These are phyloP conservation scores for Graphiopsis chlorocephala DNA, from an alignment of 2,329 filamentous ascomycete genomes.

Conservation along the genomic window DNA sequence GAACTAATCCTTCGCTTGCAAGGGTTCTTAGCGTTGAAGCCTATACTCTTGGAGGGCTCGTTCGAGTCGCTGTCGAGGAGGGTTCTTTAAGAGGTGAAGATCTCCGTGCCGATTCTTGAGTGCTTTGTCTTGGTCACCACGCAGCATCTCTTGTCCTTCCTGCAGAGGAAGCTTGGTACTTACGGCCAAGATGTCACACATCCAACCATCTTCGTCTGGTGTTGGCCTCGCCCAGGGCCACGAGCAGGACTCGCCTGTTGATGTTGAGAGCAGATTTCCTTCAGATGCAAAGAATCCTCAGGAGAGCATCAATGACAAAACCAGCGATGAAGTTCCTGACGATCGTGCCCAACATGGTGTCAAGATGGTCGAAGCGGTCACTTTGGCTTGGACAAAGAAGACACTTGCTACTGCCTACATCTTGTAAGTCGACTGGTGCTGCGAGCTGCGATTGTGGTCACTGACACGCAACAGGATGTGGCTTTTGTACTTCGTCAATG, in stretches of 20 bases:
- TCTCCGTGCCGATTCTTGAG: slow-evolving; percentile 9
- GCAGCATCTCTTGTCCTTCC: slow-evolving; percentile 5
- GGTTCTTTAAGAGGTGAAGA: slow-evolving; percentile 11
- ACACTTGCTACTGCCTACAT: slow-evolving; percentile 38
- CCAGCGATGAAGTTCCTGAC: background rate
- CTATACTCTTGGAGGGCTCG: background rate
- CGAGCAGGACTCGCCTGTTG: background rate
- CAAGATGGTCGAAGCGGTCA: slow-evolving; percentile 41
- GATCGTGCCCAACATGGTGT: slow-evolving; percentile 32
- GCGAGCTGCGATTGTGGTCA: background rate
- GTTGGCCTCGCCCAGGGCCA: background rate
- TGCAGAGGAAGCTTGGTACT: slow-evolving; percentile 4
- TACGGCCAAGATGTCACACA: slow-evolving; percentile 11
- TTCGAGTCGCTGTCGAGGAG: background rate
- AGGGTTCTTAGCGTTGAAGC: slow-evolving; percentile 6
- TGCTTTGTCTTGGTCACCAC: background rate
- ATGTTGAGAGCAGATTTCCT: background rate
- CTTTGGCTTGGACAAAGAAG: slow-evolving; percentile 40
- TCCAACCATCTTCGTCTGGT: background rate
- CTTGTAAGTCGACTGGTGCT: slow-evolving; percentile 31
- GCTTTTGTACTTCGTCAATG: slow-evolving; percentile 11
- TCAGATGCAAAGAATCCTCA: background rate
- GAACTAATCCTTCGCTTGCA: slow-evolving; percentile 3
- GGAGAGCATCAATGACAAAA: background rate
- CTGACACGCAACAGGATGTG: background rate